Percentiles rank a stretch among this genome's conserved stretches.
These are phyloP conservation scores for Pseudogymnoascus sp. DNA, from an alignment of 2,329 filamentous ascomycete genomes.

Conservation along the genomic window DNA sequence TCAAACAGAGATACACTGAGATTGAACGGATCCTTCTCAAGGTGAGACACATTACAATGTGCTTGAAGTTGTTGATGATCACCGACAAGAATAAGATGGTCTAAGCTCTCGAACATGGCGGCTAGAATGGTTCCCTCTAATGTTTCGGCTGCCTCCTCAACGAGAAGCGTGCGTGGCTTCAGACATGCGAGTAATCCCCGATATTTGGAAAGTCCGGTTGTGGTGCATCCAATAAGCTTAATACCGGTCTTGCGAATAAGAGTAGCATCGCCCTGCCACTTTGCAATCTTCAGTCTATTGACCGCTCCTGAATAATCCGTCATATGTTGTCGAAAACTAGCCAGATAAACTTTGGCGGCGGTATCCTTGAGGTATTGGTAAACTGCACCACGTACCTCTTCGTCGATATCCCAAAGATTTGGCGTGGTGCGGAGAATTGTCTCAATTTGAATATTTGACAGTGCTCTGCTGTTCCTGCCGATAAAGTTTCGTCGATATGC, in stretches of 20 bases:
- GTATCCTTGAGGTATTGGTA: slow-evolving; percentile 25
- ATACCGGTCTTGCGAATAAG: slow-evolving; percentile 54
- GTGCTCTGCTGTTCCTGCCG: slow-evolving; percentile 16
- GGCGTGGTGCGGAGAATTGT: slow-evolving; percentile 15
- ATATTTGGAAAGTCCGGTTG: slow-evolving; percentile 63
- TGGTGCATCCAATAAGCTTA: slow-evolving; percentile 40
- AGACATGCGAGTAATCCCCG: slow-evolving; percentile 52
- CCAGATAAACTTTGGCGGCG: slow-evolving; percentile 18
- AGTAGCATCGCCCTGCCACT: slow-evolving; percentile 18
- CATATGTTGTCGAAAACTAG: slow-evolving; percentile 16
- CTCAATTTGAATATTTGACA: slow-evolving; percentile 16
- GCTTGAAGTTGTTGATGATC: slow-evolving; percentile 62
- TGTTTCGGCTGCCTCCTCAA: slow-evolving; percentile 62
- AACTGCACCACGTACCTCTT: slow-evolving; percentile 21
- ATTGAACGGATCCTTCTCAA: slow-evolving; percentile 48
- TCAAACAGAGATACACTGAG: slow-evolving; percentile 63
- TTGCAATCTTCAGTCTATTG: slow-evolving; percentile 12
- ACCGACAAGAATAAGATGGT: slow-evolving; percentile 60
- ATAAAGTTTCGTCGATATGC: slow-evolving; percentile 20
- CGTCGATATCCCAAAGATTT: slow-evolving; percentile 24
- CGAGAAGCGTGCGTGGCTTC: slow-evolving; percentile 52
- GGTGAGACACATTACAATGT: slow-evolving; percentile 45
- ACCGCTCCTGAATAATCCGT: slow-evolving; percentile 15
- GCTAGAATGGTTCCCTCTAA: slow-evolving; percentile 47
- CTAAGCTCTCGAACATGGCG: slow-evolving; percentile 51